phyloP scores from a whole-genome alignment of 768 basidiomycete species.

The Coprinellus micaceus region DNA sequence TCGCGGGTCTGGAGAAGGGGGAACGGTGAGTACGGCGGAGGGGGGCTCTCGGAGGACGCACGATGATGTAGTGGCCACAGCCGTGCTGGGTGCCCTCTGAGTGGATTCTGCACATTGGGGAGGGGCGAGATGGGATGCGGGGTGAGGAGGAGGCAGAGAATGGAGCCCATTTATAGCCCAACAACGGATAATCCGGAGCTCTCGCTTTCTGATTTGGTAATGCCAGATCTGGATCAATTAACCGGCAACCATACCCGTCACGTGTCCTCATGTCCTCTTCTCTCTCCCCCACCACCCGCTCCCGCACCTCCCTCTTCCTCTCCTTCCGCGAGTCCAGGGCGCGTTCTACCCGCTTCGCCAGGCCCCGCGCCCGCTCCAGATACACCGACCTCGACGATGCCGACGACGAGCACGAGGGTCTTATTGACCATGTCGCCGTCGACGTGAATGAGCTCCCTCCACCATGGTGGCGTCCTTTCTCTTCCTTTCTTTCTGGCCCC shows the following conservation, averaged over 20 bases:
- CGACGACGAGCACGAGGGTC: slow-evolving; percentile 60
- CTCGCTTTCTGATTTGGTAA: not conserved
- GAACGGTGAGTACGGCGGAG: slow-evolving; percentile 12
- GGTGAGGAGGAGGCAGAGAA: slow-evolving; percentile 7
- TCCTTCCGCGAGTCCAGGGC: slow-evolving; percentile 83
- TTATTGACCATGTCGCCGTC: slow-evolving; percentile 59
- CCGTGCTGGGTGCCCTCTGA: slow-evolving; percentile 75
- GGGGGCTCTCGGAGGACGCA: slow-evolving; percentile 32
- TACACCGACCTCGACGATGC: slow-evolving; percentile 39
- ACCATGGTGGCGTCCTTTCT: slow-evolving; percentile 58
- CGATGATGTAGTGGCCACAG: slow-evolving; percentile 77
- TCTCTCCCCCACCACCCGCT: slow-evolving; percentile 64
- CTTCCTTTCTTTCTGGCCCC: slow-evolving; percentile 19
- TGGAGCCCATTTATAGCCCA: slow-evolving; percentile 2
- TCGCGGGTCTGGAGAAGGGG: slow-evolving; percentile 41
- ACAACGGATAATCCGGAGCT: not conserved
- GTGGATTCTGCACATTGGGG: slow-evolving; percentile 14
- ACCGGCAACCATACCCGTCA: slow-evolving; percentile 13
- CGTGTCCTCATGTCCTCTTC: slow-evolving; percentile 18
- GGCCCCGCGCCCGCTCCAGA: slow-evolving; percentile 38
- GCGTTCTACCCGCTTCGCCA: slow-evolving; percentile 38
- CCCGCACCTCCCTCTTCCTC: slow-evolving; percentile 88
- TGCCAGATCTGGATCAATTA: not conserved
- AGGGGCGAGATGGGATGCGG: slow-evolving; percentile 17
- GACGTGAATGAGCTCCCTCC: slow-evolving; percentile 70